Evolutionary conservation across 805 yeast genomes (phyloP).

Genomic region (Teunomyces gatunensis): DNA sequence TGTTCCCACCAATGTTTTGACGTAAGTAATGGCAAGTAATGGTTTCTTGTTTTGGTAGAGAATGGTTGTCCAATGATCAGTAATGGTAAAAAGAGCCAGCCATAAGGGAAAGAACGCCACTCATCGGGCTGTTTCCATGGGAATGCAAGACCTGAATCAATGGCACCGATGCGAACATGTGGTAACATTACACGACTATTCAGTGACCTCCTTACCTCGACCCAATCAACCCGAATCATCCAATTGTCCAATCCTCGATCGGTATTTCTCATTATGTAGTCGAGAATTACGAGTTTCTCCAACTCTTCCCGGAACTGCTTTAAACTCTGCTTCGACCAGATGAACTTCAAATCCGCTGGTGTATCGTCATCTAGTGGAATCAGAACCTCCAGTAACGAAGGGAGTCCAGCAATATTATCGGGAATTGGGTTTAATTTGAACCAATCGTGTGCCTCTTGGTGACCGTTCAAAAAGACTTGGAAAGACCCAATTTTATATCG

Average conservation of each 20-base stretch:
- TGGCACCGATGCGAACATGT: constrained; percentile 58
- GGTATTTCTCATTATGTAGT: constrained; percentile 71
- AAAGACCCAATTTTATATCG: constrained; percentile 62
- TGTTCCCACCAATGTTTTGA: constrained; percentile 72
- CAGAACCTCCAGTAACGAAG: constrained; percentile 9
- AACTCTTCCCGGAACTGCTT: constrained; percentile 56
- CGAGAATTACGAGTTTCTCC: constrained; percentile 68
- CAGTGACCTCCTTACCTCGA: constrained; percentile 3
- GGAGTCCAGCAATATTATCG: constrained; percentile 14
- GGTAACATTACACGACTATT: constrained; percentile 27
- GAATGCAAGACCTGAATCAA: constrained; percentile 70
- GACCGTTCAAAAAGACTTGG: constrained; percentile 60
- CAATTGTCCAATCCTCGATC: constrained; percentile 75
- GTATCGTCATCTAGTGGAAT: neutral
- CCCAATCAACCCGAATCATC: constrained; percentile 65
- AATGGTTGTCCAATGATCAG: constrained; percentile 68
- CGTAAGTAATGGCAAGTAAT: constrained; percentile 57
- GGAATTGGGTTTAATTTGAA: constrained; percentile 58
- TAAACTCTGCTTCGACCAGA: constrained; percentile 53
- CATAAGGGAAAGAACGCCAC: constrained; percentile 77
- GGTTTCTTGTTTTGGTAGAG: constrained; percentile 50
- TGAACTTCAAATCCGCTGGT: constrained; percentile 26
- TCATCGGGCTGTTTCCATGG: constrained; percentile 86
- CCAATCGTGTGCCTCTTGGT: constrained; percentile 60
- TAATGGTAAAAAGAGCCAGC: constrained; percentile 70